Evolutionary conservation across 768 basidiomycete species (phyloP).

Genomic region (Hygrocybe coccinea): DNA sequence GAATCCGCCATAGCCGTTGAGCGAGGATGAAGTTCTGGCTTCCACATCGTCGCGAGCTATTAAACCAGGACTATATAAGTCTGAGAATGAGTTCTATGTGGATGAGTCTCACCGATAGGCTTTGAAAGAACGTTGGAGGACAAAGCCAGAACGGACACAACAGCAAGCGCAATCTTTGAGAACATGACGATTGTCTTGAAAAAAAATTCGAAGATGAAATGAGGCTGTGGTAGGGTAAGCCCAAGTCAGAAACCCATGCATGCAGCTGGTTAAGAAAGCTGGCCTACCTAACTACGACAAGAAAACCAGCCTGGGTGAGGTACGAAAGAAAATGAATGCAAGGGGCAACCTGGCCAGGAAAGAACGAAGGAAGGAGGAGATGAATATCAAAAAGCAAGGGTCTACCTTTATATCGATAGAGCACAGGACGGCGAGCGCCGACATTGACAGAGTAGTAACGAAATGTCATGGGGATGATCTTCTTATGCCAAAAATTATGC

Average conservation of each 20-base stretch:
- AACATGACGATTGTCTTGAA: too few relatives aligned
- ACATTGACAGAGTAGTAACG: too few relatives aligned
- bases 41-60: background rate
- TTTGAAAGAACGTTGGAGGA: background rate
- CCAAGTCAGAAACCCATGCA: background rate
- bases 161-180: too few relatives aligned
- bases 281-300: conserved; percentile 18
- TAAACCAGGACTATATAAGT: background rate
- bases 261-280: background rate
- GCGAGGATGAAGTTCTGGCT: conserved; percentile 10
- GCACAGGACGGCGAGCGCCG: too few relatives aligned
- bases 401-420: too few relatives aligned
- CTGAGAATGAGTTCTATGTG: background rate
- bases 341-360: conserved; percentile 39
- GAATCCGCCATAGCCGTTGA: conserved; percentile 36
- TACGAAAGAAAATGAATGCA: conserved; percentile 31
- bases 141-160: too few relatives aligned
- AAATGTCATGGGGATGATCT: too few relatives aligned
- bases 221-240: conserved; percentile 18
- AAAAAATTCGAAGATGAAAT: too few relatives aligned
- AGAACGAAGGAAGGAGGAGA: conserved; percentile 18
- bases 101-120: conserved; percentile 2
- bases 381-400: background rate
- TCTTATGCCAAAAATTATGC: too few relatives aligned
- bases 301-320: conserved; percentile 24